These are phyloP conservation scores for Luffa aegyptiaca DNA, from an alignment of 306 rosid species.

Conservation along the genomic window DNA sequence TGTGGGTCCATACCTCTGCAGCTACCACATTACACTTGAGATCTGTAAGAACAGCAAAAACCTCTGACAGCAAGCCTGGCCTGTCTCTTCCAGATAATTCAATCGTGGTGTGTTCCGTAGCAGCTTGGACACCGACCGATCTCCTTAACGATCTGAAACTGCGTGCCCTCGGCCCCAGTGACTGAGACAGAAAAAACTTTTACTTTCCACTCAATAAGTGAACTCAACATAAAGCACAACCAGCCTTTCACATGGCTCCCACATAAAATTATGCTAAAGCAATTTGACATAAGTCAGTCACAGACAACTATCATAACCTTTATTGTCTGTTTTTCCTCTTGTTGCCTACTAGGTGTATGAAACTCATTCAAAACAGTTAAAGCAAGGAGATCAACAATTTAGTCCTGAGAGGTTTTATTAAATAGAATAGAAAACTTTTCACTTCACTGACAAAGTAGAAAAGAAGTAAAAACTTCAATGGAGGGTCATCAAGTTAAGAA, in stretches of 20 bases:
- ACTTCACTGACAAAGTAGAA: neutral
- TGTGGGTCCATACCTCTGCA: slow-evolving; percentile 95
- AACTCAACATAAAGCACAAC: slow-evolving; percentile 1
- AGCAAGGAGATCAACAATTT: neutral
- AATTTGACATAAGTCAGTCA: neutral
- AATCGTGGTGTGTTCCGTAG: slow-evolving; percentile 67
- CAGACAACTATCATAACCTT: neutral
- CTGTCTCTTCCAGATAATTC: slow-evolving; percentile 88
- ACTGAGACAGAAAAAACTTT: slow-evolving; percentile 27
- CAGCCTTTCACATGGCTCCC: slow-evolving; percentile 1
- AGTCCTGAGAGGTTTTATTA: neutral
- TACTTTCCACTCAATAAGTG: neutral
- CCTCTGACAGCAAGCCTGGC: slow-evolving; percentile 85
- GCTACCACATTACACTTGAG: slow-evolving; percentile 75
- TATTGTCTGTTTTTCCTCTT: neutral
- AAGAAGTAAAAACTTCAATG: neutral
- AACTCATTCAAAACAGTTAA: neutral
- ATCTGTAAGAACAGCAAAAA: slow-evolving; percentile 82
- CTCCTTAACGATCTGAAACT: slow-evolving; percentile 77
- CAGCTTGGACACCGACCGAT: slow-evolving; percentile 81
- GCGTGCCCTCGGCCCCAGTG: slow-evolving; percentile 59
- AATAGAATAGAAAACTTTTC: neutral
- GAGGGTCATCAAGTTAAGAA: neutral
- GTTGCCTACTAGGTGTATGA: neutral
- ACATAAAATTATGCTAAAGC: neutral